Evolutionary conservation across 805 yeast species (phyloP).

Genomic region (Kodamaea jinghongensis): DNA sequence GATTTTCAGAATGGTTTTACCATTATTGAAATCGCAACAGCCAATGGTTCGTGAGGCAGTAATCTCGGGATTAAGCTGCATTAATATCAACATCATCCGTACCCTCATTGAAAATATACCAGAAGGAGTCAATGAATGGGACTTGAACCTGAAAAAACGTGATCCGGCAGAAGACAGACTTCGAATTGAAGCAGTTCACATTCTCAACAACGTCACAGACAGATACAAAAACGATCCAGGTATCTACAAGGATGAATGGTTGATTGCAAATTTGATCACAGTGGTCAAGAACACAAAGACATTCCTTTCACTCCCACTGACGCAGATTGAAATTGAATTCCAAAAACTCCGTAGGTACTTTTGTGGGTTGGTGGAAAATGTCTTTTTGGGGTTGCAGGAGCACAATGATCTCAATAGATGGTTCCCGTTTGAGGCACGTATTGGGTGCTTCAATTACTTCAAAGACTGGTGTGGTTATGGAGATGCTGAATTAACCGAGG

Average conservation of each 20-base stretch:
- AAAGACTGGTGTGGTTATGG: constrained; percentile 97
- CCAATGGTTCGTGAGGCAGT: constrained; percentile 76
- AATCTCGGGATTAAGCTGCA: constrained; percentile 83
- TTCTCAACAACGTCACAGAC: constrained; percentile 65
- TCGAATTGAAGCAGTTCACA: constrained; percentile 75
- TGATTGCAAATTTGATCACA: constrained; percentile 58
- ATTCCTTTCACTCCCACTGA: constrained; percentile 52
- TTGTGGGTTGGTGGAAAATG: constrained; percentile 74
- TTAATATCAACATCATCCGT: constrained; percentile 84
- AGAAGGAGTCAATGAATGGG: constrained; percentile 50
- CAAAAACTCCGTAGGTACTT: constrained; percentile 81
- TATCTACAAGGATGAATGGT: constrained; percentile 64
- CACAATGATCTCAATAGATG: constrained; percentile 44
- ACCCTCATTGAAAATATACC: constrained; percentile 78
- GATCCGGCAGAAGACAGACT: constrained; percentile 42
- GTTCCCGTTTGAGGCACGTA: constrained; percentile 84
- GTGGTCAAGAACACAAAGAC: constrained; percentile 61
- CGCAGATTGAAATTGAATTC: constrained; percentile 65
- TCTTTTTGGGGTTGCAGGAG: constrained; percentile 55
- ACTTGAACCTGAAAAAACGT: constrained; percentile 32
- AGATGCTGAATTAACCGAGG: constrained; percentile 58
- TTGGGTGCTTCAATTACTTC: constrained; percentile 74
- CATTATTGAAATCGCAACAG: constrained; percentile 70
- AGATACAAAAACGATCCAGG: constrained; percentile 49
- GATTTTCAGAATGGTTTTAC: constrained; percentile 82